Conservation (phyloP, 148 eudicot genomes). For the Vaccinium darrowii region DNA sequence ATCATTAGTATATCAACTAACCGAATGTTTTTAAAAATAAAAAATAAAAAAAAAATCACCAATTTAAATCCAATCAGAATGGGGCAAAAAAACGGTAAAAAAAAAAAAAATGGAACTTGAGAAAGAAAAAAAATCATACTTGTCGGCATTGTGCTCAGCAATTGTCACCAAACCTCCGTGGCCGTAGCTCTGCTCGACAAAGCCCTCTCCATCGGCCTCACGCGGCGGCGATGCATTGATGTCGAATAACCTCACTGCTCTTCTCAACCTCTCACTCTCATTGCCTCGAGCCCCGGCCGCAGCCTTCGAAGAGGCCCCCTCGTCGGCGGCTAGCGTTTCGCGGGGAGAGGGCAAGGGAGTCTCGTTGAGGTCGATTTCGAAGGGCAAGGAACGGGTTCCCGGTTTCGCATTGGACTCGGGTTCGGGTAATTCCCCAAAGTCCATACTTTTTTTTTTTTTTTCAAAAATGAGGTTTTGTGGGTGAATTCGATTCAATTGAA, state of each 20-base stretch:
- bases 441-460: background rate
- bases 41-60: background rate
- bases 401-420: slow-evolving; percentile 9
- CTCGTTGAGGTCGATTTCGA: slow-evolving; percentile 36
- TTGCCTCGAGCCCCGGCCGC: slow-evolving; percentile 2
- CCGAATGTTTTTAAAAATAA: background rate
- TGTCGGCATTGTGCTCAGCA: slow-evolving; percentile 12
- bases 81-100: background rate
- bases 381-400: slow-evolving; percentile 13
- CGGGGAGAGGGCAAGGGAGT: slow-evolving; percentile 31
- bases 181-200: background rate
- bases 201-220: slow-evolving; percentile 21
- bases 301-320: background rate
- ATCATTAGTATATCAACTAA: background rate
- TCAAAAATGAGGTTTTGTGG: slow-evolving; percentile 6
- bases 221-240: slow-evolving; percentile 30
- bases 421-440: slow-evolving; percentile 9
- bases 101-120: background rate
- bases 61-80: slow-evolving; percentile 1
- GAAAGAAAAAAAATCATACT: slow-evolving; percentile 11
- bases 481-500: slow-evolving; percentile 12
- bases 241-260: slow-evolving; percentile 15
- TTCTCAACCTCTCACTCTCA: background rate
- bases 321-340: slow-evolving; percentile 10
- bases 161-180: background rate